Conservation (phyloP, 2,329 filamentous ascomycete genomes). For the Trichoderma atroviride region DNA sequence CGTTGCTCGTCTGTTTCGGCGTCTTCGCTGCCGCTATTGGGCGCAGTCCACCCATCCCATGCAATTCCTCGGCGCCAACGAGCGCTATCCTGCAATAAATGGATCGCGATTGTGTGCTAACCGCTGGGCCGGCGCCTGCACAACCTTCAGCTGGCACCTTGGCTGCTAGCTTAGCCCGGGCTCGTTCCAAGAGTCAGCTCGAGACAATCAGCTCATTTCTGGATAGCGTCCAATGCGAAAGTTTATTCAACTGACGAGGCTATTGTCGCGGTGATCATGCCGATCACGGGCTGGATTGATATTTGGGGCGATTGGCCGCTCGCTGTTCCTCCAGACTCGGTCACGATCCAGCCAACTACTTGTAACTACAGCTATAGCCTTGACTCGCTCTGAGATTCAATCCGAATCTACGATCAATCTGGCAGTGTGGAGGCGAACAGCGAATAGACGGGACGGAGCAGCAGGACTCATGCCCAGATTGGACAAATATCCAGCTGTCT, state of each 20-base stretch:
- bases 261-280: constrained; percentile 14
- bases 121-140: constrained; percentile 15
- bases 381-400: neutral
- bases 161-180: neutral
- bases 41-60: neutral
- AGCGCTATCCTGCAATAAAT: constrained; percentile 21
- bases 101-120: constrained; percentile 21
- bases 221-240: neutral
- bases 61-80: constrained; percentile 18
- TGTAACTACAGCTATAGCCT: too few species aligned
- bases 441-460: constrained; percentile 1
- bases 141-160: constrained; percentile 7
- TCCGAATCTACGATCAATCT: constrained; percentile 19
- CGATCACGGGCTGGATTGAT: constrained; percentile 1
- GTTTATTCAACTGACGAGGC: neutral
- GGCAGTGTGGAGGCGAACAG: constrained; percentile 5
- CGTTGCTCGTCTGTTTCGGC: neutral
- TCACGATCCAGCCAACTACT: constrained; percentile 10
- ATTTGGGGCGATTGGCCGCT: neutral
- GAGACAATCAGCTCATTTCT: constrained; percentile 22
- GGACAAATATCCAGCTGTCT: constrained; percentile 16
- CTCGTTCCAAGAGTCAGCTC: constrained; percentile 1
- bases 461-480: constrained; percentile 15
- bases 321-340: neutral
- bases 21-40: neutral